Evolutionary conservation across 75 land plant genomes (phyloP).

Genomic region (Sequoiadendron giganteum): DNA sequence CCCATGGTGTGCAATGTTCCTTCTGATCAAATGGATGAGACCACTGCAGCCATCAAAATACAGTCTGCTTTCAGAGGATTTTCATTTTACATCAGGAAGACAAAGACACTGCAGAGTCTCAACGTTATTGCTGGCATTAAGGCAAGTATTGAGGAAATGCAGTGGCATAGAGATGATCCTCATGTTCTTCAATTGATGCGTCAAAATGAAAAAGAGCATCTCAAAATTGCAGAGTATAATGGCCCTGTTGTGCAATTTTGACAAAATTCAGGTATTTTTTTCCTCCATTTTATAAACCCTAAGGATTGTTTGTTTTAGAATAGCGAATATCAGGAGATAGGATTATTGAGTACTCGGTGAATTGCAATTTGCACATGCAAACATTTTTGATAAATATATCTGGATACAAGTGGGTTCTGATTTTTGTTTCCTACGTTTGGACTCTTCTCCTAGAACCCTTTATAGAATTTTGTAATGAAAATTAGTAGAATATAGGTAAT

Average conservation of each 20-base stretch:
- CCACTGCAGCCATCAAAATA: slow-evolving; percentile 19
- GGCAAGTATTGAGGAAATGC: slow-evolving; percentile 8
- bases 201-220: slow-evolving; percentile 9
- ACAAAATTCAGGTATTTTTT: slow-evolving; percentile 19
- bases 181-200: slow-evolving; percentile 7
- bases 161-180: neutral
- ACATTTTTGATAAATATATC: too few relatives aligned
- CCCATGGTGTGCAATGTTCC: neutral
- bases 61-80: slow-evolving; percentile 24
- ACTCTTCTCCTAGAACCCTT: too few relatives aligned
- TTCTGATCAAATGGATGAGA: neutral
- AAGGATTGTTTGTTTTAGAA: too few relatives aligned
- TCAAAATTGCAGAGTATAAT: slow-evolving; percentile 19
- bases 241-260: slow-evolving; percentile 19
- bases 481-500: too few relatives aligned
- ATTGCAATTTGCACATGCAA: too few relatives aligned
- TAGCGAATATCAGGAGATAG: too few relatives aligned
- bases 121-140: slow-evolving; percentile 12
- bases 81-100: slow-evolving; percentile 17
- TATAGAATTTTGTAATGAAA: too few relatives aligned
- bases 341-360: too few relatives aligned
- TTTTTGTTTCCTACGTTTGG: too few relatives aligned
- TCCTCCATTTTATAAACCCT: too few relatives aligned
- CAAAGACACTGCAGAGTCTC: slow-evolving; percentile 16
- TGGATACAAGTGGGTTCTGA: too few relatives aligned